A percentile compares a stretch with the other conserved stretches of the same genome.
Evolutionary conservation across 2,329 filamentous ascomycete genomes (phyloP).

Genomic region (Trematosphaeria pertusa): DNA sequence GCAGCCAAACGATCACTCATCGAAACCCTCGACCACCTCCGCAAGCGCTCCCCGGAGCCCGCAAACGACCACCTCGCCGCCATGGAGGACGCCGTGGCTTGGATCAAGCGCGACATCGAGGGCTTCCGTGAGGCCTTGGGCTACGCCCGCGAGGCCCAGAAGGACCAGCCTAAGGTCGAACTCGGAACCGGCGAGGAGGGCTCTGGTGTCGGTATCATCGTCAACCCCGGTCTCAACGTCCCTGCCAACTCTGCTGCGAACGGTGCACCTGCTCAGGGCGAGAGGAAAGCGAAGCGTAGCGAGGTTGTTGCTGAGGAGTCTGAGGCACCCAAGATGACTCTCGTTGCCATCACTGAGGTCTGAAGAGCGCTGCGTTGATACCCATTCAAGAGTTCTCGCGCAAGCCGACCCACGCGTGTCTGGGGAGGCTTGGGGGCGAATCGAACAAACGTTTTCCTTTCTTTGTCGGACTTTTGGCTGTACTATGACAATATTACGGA

Average conservation of each 20-base stretch:
- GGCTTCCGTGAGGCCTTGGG: conserved; percentile 58
- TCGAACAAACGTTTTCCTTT: conserved; percentile 6
- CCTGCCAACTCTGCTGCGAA: conserved; percentile 47
- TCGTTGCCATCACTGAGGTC: conserved; percentile 49
- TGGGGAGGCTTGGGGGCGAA: conserved; percentile 7
- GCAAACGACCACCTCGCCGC: conserved; percentile 36
- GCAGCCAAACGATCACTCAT: conserved; percentile 35
- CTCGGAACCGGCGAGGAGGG: conserved; percentile 57
- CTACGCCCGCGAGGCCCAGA: conserved; percentile 56
- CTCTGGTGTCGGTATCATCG: conserved; percentile 50
- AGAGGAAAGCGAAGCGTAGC: conserved; percentile 31
- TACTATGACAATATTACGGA: conserved; percentile 5
- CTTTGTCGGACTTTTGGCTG: conserved; percentile 5
- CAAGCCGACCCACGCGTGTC: conserved; percentile 6
- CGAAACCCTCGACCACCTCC: conserved; percentile 33
- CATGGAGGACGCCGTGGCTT: conserved; percentile 41
- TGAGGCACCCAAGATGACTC: conserved; percentile 47
- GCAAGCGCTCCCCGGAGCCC: conserved; percentile 35
- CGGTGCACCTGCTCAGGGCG: conserved; percentile 22
- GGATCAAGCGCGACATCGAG: conserved; percentile 57
- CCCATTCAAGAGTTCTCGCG: conserved; percentile 7
- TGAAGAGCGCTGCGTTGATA: conserved; percentile 22
- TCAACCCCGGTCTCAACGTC: conserved; percentile 49
- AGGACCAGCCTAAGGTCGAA: conserved; percentile 57
- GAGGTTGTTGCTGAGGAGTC: conserved; percentile 40